Evolutionary conservation across 768 basidiomycete species (phyloP).

Genomic region (Lactarius indigo): DNA sequence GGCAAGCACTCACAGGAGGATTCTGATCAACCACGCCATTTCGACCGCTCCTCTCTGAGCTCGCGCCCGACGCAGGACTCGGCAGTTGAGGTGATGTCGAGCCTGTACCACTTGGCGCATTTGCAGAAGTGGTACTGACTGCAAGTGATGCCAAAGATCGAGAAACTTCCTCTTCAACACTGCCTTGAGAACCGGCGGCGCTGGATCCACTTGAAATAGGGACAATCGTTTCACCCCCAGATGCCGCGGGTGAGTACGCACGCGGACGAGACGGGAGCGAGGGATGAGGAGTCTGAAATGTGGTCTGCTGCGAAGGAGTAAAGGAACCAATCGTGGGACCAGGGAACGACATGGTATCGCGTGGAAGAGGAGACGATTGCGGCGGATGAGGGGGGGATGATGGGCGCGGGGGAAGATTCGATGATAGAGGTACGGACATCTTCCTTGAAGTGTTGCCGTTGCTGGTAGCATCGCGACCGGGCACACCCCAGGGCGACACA

Average conservation of each 20-base stretch:
- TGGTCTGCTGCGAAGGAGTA: conserved; percentile 30
- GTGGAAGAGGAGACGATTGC: conserved; percentile 29
- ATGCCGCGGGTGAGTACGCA: conserved; percentile 29
- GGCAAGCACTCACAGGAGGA: conserved; percentile 63
- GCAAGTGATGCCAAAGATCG: conserved; percentile 40
- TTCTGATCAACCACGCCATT: conserved; percentile 74
- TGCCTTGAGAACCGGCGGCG: conserved; percentile 38
- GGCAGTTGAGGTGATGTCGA: conserved; percentile 72
- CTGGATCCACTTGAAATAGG: conserved; percentile 43
- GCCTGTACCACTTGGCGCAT: conserved; percentile 34
- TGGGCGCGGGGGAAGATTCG: conserved; percentile 27
- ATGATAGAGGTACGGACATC: conserved; percentile 28
- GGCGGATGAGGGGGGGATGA: conserved; percentile 26
- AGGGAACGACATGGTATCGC: conserved; percentile 25
- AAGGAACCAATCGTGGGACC: conserved; percentile 28
- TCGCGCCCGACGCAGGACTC: conserved; percentile 66
- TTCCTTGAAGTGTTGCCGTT: conserved; percentile 17
- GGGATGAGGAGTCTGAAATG: conserved; percentile 30
- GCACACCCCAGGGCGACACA: conserved; percentile 23
- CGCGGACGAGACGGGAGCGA: conserved; percentile 32
- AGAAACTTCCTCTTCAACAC: conserved; percentile 36
- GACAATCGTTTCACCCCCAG: conserved; percentile 30
- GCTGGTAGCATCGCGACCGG: background rate
- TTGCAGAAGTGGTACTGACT: conserved; percentile 40
- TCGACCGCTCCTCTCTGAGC: conserved; percentile 35